Evolutionary conservation across 2,329 filamentous ascomycete genomes (phyloP), one percentile per base, ranked within the genome.

Genomic region (Neopestalotiopsis sp.): DNA sequence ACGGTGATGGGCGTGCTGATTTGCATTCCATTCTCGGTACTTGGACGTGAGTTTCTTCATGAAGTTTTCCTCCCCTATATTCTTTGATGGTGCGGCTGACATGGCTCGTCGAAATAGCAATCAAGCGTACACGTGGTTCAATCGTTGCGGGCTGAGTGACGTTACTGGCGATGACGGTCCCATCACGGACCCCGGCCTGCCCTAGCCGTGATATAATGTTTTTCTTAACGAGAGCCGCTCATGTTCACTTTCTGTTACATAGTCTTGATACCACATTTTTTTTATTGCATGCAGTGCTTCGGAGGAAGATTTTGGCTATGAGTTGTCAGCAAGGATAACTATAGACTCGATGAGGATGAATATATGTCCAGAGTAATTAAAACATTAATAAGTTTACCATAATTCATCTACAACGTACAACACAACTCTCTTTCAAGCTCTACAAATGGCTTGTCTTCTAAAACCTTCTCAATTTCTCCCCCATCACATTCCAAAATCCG

Each of bases 1-100:
- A 73, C 59, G 75, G 77, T 49, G 71, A 74, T 56, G 73, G 73
- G 2, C 69, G 77, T 3, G 75, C 74, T 14, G 77, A 79, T 61
- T 32, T 73, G 68, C 70, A 71, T 40, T 73, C 42, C n/a, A 70
- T 72, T n/a, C 17, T 49, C 14, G 42, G 42, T 10, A 49, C 45
- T 13, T 38, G 24, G n/a, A 59, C 57, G 57, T 53, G 17, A 53
- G 45, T 53, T 9, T 20, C 34, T 38, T 10, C 10, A 32, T n/a
- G 5, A 49, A 49, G 42, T 14, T n/a, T 20, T 24, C 3, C 14
- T 10, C 3, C 17, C 45, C 6, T n/a, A 17, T n/a, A 53, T 53
- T 7, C 45, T 53, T n/a, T 9, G 20, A 53, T 9, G 5, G 10
- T 10, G 6, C 34, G n/a, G 45, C 45, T 53, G 45, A 53, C 45